A percentile compares a stretch with the other conserved stretches of the same genome.
Conservation (phyloP, 148 eudicot genomes). For the Fagopyrum tataricum region DNA sequence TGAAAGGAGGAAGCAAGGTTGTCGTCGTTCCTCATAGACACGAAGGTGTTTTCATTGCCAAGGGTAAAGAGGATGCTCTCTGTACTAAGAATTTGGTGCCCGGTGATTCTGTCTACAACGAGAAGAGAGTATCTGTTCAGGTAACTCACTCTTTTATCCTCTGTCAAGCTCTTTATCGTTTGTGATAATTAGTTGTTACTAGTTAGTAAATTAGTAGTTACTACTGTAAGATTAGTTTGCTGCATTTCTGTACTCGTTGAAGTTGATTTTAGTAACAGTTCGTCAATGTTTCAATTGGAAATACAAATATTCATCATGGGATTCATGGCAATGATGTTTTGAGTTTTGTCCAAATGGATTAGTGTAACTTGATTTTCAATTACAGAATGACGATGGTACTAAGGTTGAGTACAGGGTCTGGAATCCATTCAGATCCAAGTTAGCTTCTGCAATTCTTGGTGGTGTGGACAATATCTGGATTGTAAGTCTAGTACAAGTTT, state of each 20-base stretch:
- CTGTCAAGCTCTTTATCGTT: background rate
- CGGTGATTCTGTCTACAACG: slow-evolving; percentile 90
- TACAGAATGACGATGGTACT: slow-evolving; percentile 78
- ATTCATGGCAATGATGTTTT: background rate
- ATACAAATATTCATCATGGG: background rate
- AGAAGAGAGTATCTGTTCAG: slow-evolving; percentile 88
- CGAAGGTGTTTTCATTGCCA: slow-evolving; percentile 76
- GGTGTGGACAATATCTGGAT: slow-evolving; percentile 91
- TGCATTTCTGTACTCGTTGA: no score
- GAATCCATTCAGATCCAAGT: slow-evolving; percentile 92
- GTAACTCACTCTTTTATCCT: slow-evolving; percentile 19
- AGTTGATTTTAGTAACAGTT: no score
- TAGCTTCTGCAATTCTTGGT: slow-evolving; percentile 90
- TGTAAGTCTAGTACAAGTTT: slow-evolving; percentile 38
- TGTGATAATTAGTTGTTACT: background rate
- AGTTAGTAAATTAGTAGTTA: background rate
- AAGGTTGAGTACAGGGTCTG: slow-evolving; percentile 91
- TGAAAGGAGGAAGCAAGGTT: slow-evolving; percentile 83
- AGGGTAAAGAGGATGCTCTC: slow-evolving; percentile 94
- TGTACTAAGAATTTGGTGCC: slow-evolving; percentile 88
- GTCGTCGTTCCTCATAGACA: slow-evolving; percentile 84
- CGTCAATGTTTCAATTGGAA: no score
- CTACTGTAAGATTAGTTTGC: background rate
- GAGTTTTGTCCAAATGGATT: background rate
- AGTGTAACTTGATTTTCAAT: background rate